These are phyloP conservation scores for Xylariaceae sp. DNA, from an alignment of 2,329 filamentous ascomycete genomes.

Conservation along the genomic window DNA sequence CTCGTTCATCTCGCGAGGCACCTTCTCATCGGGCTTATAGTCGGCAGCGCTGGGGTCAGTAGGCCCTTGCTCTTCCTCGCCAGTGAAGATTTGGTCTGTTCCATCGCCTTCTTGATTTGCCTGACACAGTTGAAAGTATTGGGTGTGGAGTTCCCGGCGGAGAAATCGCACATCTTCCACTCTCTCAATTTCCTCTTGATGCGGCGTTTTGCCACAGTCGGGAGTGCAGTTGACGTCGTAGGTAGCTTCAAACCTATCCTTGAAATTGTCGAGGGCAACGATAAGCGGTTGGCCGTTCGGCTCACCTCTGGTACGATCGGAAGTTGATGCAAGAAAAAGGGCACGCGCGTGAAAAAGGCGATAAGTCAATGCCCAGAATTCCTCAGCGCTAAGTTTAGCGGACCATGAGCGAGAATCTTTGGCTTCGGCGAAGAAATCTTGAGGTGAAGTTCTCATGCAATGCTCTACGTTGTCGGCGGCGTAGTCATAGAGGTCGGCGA, in stretches of 20 bases:
- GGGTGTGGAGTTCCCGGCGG: not conserved
- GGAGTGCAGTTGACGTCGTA: not conserved
- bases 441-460: slow-evolving; percentile 16
- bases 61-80: not conserved
- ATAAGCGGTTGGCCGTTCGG: not conserved
- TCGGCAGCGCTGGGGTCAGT: not conserved
- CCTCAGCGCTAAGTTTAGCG: slow-evolving; percentile 10
- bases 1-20: no score
- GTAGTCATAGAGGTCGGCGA: slow-evolving; percentile 23
- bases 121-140: not conserved
- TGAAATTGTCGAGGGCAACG: slow-evolving; percentile 2
- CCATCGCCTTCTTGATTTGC: slow-evolving; percentile 5
- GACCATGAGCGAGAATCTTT: slow-evolving; percentile 27
- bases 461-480: slow-evolving; percentile 16
- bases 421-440: slow-evolving; percentile 20
- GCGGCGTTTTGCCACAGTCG: not conserved
- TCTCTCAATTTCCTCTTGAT: not conserved
- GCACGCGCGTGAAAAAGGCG: slow-evolving; percentile 28
- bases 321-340: slow-evolving; percentile 16
- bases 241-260: not conserved
- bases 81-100: not conserved
- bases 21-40: not conserved
- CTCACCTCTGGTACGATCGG: rapidly evolving
- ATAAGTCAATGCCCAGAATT: slow-evolving; percentile 33
- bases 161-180: not conserved